Conservation (phyloP, 805 yeast genomes). For the Kuraishia floccosa region DNA sequence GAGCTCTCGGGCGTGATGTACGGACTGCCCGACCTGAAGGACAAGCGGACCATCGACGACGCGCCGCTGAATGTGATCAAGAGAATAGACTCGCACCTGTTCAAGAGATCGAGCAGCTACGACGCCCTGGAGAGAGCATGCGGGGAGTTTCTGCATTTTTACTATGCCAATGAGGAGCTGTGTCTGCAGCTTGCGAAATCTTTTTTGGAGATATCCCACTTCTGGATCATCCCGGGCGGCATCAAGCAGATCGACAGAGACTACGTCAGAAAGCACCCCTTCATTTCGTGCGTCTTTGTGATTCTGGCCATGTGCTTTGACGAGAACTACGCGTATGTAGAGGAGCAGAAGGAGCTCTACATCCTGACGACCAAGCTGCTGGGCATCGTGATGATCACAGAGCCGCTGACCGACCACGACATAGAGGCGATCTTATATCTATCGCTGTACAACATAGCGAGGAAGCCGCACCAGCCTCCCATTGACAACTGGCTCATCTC, state of each 20-base stretch:
- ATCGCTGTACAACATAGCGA: constrained; percentile 39
- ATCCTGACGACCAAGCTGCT: constrained; percentile 36
- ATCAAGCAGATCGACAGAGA: constrained; percentile 31
- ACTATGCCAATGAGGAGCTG: constrained; percentile 26
- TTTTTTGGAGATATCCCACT: constrained; percentile 41
- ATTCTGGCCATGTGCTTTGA: constrained; percentile 45
- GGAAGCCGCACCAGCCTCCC: constrained; percentile 41
- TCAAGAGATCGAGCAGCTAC: constrained; percentile 11
- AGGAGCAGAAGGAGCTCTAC: constrained; percentile 34
- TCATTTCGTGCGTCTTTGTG: constrained; percentile 42
- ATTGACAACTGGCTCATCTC: constrained; percentile 43
- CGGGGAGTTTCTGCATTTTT: constrained; percentile 34
- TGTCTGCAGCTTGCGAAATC: constrained; percentile 33
- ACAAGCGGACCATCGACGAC: no score
- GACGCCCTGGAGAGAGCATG: constrained; percentile 22
- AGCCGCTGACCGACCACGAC: constrained; percentile 46
- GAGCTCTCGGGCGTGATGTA: no score
- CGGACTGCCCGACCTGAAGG: no score
- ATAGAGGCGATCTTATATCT: constrained; percentile 48
- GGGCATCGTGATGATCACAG: constrained; percentile 36
- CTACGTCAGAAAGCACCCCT: constrained; percentile 39
- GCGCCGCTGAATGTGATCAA: constrained; percentile 19
- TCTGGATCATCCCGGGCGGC: constrained; percentile 55
- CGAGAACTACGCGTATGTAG: constrained; percentile 34
- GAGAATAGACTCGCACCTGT: constrained; percentile 15